Evolutionary conservation across 2,329 filamentous ascomycete species (phyloP), one percentile per base, ranked within the genome.

Genomic region (Xylariaceae sp.): DNA sequence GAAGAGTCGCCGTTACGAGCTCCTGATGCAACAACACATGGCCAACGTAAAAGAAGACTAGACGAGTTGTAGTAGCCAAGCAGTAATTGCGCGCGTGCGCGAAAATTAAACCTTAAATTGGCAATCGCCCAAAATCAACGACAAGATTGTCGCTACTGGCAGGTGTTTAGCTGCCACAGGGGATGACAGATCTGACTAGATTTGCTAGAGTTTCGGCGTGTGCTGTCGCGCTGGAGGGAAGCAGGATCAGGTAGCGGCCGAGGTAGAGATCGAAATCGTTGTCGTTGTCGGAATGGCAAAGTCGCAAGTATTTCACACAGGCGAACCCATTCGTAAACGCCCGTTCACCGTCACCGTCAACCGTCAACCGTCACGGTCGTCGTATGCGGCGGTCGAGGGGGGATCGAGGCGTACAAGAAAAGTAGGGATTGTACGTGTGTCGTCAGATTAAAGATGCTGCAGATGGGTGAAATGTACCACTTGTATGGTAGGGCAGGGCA

Each of bases 1-100:
- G 50, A 53, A 46, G 39, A 55, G 58, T 50, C 47, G 55, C 44
- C 26, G 31, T 61, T 41, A 61, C 54, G 41, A 55, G 45, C 43
- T 45, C 50, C 26, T 29, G 16, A 31, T 45, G 31, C 55, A 45
- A 43, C 36, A 51, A 55, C 43, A 55, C 58, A 61, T 61, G 55
- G 46, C 54, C 45, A 33, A 34, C 28, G 36, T 21, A 23, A 40
- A 40, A 16, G 29, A 6, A 40, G 43, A 46, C 33, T 17, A 21
- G 41, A 23, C 40, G 23, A 29, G 26, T 12, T 48, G 43, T 34
- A 49, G 29, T 14, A 33, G 49, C 43, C 17, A 8, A 19, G 36
- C 49, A 28, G 49, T 34, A 8, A 39, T 44, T 53, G 49, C 45
- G 49, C 44, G 45, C 49, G 36, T 28, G 53, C 49, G 54, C 55